Percentiles rank a stretch among this genome's conserved stretches.
Conservation (phyloP, 306 rosid species). For the Fragaria iinumae region DNA sequence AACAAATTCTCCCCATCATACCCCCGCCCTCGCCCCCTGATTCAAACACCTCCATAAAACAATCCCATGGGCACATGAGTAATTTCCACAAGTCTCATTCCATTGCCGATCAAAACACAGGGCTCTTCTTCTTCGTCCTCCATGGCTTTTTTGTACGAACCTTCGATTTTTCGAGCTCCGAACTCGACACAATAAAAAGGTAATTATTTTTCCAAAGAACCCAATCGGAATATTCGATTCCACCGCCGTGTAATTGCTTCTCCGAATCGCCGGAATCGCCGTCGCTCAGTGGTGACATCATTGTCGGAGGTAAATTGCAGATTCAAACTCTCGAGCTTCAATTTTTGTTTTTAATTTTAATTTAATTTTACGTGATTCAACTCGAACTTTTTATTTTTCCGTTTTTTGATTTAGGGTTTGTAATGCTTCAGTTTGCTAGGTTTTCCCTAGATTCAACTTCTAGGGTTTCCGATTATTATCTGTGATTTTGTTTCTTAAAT, state of each 20-base stretch:
- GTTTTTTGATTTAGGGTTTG: conserved; percentile 6
- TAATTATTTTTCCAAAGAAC: conserved; percentile 1
- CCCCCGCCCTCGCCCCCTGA: conserved; percentile 19
- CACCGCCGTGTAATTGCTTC: not conserved
- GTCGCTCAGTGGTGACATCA: not conserved
- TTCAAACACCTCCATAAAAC: not conserved
- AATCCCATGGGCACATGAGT: conserved; percentile 45
- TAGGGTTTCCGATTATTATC: conserved; percentile 12
- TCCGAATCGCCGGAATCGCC: not conserved
- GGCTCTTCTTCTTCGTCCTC: conserved; percentile 56
- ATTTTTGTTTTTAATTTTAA: not conserved
- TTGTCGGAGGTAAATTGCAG: conserved; percentile 19
- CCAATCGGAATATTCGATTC: conserved; percentile 32
- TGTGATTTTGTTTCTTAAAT: not conserved
- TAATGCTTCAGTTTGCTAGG: conserved; percentile 5
- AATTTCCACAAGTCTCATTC: conserved; percentile 34
- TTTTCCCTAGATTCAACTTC: conserved; percentile 2
- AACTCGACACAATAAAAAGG: conserved; percentile 30
- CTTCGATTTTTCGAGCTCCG: conserved; percentile 61
- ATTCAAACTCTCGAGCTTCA: conserved; percentile 11
- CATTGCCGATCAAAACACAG: conserved; percentile 85
- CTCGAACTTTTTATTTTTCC: not conserved
- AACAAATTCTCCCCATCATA: conserved; percentile 14
- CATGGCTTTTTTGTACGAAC: conserved; percentile 63
- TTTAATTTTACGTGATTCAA: not conserved